Evolutionary conservation across 2,329 filamentous ascomycete species (phyloP), one percentile per base, ranked within the genome.

Genomic region (Fusarium praegraminearum): DNA sequence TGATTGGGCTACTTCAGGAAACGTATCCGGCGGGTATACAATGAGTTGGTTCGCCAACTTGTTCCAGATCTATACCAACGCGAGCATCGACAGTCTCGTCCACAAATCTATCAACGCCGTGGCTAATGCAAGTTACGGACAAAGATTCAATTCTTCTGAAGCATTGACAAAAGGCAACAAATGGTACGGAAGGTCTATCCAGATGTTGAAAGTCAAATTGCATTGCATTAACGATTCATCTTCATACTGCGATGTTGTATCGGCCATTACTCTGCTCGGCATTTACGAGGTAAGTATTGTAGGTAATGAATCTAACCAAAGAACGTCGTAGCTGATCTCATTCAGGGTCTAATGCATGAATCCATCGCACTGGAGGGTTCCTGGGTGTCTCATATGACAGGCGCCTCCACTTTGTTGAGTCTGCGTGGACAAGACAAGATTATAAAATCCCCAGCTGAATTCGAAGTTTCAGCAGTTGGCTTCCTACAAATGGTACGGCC

Each of bases 381-480:
- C 2, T 54, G 40, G 38, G 28, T 46, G 1, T 45, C 38, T 1
- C 51, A 54, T 5, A 35, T 18, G 4, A 28, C 30, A 13, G 51
- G 51, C 3, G 40, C 28, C 18, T 32, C 51, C 22, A 30, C 30
- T 1, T 8, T 54, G 2, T 10, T 54, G 2, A 20, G 30, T 10
- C 35, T 54, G 12, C 51, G 51, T 4, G 51, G 40, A 9, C 51
- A 54, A 46, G 51, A 46, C 28, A 54, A 45, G 6, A 46, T 54
- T 3, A 8, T 46, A 5, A 16, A 54, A 9, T 35, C 51, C 9
- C 5, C 40, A 3, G 28, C 9, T 18, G 51, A 54, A 4, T 54
- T 45, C 15, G 38, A 54, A 13, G 30, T 54, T 13, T 45, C 51
- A 4, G 30, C 6, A 20, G 13, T 46, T 1, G 15, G n/a, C 41